Evolutionary conservation across 805 yeast genomes (phyloP), one percentile per base, ranked within the genome.

Genomic region (Starmerella apis): DNA sequence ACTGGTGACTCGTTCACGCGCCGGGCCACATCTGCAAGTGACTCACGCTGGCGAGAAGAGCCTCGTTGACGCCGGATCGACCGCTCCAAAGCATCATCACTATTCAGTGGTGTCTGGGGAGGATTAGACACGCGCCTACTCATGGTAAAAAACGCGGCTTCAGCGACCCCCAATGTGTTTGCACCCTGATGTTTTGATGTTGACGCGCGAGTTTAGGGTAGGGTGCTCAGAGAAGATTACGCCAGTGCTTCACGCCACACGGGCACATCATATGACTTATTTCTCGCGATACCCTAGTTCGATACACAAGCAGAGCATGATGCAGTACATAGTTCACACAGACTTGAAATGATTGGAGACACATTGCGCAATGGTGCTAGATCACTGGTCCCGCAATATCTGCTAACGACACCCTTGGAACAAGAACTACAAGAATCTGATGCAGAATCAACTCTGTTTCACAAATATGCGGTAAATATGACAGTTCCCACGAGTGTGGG

Each of bases 1-100:
- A 51, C 11, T 3, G 58, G 57, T 22, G 58, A 49, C 23, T 50
- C 57, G 28, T 43, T 45, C 10, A 46, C 50, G 16, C 55, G 53
- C 13, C 55, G 49, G 19, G 50, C 56, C 4, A 55, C 46, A 30
- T 41, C 55, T 4, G 50, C 43, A 19, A 53, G 31, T 2, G 58
- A 47, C 32, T 24, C 30, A 7, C 44, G 41, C 19, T 46, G 35
- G 10, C 48, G 47, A 16, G 44, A 10, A 10, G 46, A 22, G 43
- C 52, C 47, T 4, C 42, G 43, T 39, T 43, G 51, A 23, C 58
- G 46, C 11, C 57, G 24, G 16, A 37, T 6, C 19, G 58, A 50
- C 22, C 48, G 25, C 37, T 55, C 58, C 14, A 25, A 36, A 9
- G 48, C 52, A 38, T 55, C 57, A 25, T 50, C 47, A 36, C 50